Percentiles rank a stretch among this genome's conserved stretches.
phyloP scores from a whole-genome alignment of 768 basidiomycete species.

The Suillus bovinus region DNA sequence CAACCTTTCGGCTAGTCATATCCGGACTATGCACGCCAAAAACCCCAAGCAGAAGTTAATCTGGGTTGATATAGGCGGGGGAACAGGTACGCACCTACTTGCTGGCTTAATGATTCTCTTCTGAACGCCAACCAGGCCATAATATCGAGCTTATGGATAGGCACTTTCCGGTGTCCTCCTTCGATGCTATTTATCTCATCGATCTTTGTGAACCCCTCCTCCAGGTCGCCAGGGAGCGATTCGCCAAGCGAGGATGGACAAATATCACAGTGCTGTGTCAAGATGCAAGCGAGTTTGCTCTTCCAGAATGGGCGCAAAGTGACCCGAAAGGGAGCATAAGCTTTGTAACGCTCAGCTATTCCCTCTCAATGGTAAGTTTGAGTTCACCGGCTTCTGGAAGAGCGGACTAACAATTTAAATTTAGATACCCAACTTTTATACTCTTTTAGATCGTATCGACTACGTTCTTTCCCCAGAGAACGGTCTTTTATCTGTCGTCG shows the following conservation, averaged over 20 bases:
- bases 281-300: slow-evolving; percentile 65
- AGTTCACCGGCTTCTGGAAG: not conserved
- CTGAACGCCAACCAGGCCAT: slow-evolving; percentile 39
- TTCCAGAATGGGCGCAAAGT: slow-evolving; percentile 56
- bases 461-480: slow-evolving; percentile 58
- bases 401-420: slow-evolving; percentile 1
- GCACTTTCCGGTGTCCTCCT: slow-evolving; percentile 53
- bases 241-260: slow-evolving; percentile 65
- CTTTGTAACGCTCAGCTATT: slow-evolving; percentile 56
- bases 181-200: slow-evolving; percentile 70
- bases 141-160: slow-evolving; percentile 76
- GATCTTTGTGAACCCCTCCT: slow-evolving; percentile 74
- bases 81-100: slow-evolving; percentile 46
- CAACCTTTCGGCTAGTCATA: slow-evolving; percentile 61
- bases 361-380: slow-evolving; percentile 51
- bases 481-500: slow-evolving; percentile 66
- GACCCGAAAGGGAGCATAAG: slow-evolving; percentile 58
- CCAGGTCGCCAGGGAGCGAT: slow-evolving; percentile 68
- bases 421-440: slow-evolving; percentile 63
- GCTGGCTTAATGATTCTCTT: not conserved
- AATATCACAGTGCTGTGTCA: slow-evolving; percentile 74
- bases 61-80: slow-evolving; percentile 82
- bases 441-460: slow-evolving; percentile 67
- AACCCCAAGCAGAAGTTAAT: slow-evolving; percentile 51
- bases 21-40: slow-evolving; percentile 45